phyloP scores from a whole-genome alignment of 495 filamentous ascomycete species.

The Hypoxylon trugodes region DNA sequence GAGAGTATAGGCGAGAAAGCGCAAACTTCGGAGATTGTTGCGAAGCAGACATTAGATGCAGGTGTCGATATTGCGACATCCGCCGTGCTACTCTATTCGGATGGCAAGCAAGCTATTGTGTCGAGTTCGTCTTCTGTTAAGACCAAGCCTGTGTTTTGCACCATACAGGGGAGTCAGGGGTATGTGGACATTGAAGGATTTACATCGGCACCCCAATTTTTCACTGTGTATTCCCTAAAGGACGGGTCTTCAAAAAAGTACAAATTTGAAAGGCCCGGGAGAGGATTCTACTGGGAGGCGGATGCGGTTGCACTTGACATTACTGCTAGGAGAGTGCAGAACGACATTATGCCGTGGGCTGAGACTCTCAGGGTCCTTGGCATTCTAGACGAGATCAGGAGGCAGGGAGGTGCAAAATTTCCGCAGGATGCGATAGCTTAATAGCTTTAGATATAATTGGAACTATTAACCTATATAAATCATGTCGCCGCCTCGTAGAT shows the following conservation, averaged over 20 bases:
- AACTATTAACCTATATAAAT: no score
- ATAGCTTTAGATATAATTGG: no score
- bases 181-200: conserved; percentile 70
- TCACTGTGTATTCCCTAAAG: conserved; percentile 51
- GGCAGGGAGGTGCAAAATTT: conserved; percentile 69
- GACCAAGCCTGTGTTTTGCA: conserved; percentile 10
- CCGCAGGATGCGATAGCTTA: conserved; percentile 45
- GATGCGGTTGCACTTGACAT: conserved; percentile 75
- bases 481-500: no score
- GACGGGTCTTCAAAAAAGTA: conserved; percentile 46
- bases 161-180: conserved; percentile 74
- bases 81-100: conserved; percentile 51
- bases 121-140: conserved; percentile 34
- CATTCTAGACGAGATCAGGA: conserved; percentile 76
- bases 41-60: conserved; percentile 70
- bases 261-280: conserved; percentile 60
- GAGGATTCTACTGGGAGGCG: conserved; percentile 79
- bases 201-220: conserved; percentile 61
- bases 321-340: conserved; percentile 70
- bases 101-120: conserved; percentile 52
- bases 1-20: conserved; percentile 9
- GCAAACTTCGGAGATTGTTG: conserved; percentile 54
- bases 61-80: conserved; percentile 70
- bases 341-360: conserved; percentile 65
- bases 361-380: conserved; percentile 78